A percentile compares a stretch with the other conserved stretches of the same genome.
Conservation (phyloP, 345 rosid species). For the Gossypium stocksii region DNA sequence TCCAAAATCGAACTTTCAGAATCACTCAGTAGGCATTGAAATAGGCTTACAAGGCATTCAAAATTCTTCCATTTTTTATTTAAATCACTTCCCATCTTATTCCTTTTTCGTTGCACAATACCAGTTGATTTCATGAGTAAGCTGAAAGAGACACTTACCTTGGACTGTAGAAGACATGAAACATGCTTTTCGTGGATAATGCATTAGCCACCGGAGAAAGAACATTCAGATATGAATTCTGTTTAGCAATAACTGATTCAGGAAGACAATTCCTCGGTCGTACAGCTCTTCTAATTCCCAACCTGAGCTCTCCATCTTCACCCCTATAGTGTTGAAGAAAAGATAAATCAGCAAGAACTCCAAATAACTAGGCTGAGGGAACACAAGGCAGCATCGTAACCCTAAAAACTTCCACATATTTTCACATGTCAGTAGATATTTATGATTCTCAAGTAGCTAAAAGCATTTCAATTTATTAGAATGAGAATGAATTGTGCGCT, state of each 20-base stretch:
- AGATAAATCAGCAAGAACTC: constrained; percentile 25
- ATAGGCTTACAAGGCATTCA: no score
- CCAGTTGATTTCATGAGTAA: not conserved
- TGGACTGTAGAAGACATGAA: constrained; percentile 79
- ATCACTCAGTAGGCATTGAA: not conserved
- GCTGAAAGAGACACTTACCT: constrained; percentile 41
- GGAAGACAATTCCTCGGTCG: constrained; percentile 73
- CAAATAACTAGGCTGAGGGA: not conserved
- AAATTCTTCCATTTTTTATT: not conserved
- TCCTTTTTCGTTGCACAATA: not conserved
- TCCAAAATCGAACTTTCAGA: not conserved
- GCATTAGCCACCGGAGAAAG: constrained; percentile 70
- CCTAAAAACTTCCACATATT: not conserved
- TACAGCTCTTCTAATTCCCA: constrained; percentile 86
- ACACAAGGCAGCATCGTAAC: not conserved
- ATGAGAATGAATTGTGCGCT: not conserved
- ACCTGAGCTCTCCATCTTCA: constrained; percentile 81
- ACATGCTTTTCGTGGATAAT: constrained; percentile 54
- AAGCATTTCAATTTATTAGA: not conserved
- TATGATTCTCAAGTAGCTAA: not conserved
- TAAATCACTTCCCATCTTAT: not conserved
- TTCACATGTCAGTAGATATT: not conserved
- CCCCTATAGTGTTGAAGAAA: constrained; percentile 47
- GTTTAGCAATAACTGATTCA: constrained; percentile 50
- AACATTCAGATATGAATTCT: constrained; percentile 41